Base-by-base conservation (phyloP, 1,139 yeast genomes). In the Yamadazyma blattariae region DNA sequence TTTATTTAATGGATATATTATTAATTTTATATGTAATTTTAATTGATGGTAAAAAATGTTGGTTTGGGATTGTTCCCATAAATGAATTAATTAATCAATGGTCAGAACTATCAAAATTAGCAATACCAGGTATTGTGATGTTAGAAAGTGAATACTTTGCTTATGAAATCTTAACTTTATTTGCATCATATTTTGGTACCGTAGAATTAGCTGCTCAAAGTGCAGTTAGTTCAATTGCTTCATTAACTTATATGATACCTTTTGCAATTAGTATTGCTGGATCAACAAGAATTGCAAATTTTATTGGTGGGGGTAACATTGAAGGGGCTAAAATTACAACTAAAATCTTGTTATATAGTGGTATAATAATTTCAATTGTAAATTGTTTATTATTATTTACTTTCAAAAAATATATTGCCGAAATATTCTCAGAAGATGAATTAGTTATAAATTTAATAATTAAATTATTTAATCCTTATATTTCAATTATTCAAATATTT, bases 261-360 rank as follows among this genome's bases (percentile, higher is more conserved):
- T 89, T 89, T 67, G 92, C 96, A 0, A 77, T 87, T 5, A 82
- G 95, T 27, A 88, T 88, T 32, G 95, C 95, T 0, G 72, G 90
- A 0, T 82, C 95, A 1, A 88, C 96, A 0, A 71, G 97, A 59
- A 82, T 88, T 33, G 96, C 96, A 28, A 87, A 83, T 54, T 87
- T 83, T 49, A 76, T 89, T 37, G 97, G 97, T 4, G 94, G 92
- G 0, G 79, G 74, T 33, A 79, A 86, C 48, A 61, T 78, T 3
- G 64, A 62, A 19, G 59, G 63, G 0, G 96, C 96, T 2, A 71
- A 76, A 40, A 62, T 74, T 4, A 81, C 96, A 2, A 74, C 89
- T 1, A 60, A 67, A 38, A 74, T 84, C 5, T 90, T 90, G 1
- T 61, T 87, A 19, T 42, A 61, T 2, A 67, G 76, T n/a, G 82